Evolutionary conservation across 1,139 yeast species (phyloP), one percentile per base, ranked within the genome.

Genomic region (Taiozyma sp.): DNA sequence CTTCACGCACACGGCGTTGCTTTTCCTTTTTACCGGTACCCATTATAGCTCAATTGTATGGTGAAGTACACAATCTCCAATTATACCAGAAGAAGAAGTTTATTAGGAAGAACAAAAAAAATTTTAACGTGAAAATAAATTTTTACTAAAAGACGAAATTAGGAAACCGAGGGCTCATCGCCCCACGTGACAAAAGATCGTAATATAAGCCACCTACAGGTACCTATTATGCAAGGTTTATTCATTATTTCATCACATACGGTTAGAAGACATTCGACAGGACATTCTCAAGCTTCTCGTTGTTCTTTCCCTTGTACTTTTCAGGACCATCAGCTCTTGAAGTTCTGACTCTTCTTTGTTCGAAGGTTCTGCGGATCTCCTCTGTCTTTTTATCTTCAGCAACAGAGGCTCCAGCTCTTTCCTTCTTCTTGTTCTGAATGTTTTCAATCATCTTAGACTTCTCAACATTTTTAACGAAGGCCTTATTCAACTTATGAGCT

Each of bases 11-110:
- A 67, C 97, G 80, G 75, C 98, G 85, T 63, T 76, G 79, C 68
- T 87, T 88, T 71, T 91, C 98, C 65, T 89, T 93, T 77, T 93
- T 93, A 55, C 81, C 91, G 41, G 90, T 85, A 65, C 97, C 98
- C 99, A 93, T 91, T 59, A 48, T 43, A 37, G 14, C 24, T 19
- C 41, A 22, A 44, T 35, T 34, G 41, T 24, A 24, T 16, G 22
- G 47, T 34, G 35, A 16, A 37, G 21, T 40, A 8, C 14, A 28
- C 19, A 39, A 45, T 21, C 30, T 16, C 5, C 9, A 28, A 19
- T 21, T 14, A 40, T 41, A 11, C 13, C 26, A 24, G 14, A 24
- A 40, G 28, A 24, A 24, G 29, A 24, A 24, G 43, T n/a, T 29
- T 29, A 6, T 22, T 21, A 37, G 19, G 43, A 35, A 46, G 30